phyloP scores from a whole-genome alignment of 805 yeast species.

The Vanderwaltozyma polyspora region DNA sequence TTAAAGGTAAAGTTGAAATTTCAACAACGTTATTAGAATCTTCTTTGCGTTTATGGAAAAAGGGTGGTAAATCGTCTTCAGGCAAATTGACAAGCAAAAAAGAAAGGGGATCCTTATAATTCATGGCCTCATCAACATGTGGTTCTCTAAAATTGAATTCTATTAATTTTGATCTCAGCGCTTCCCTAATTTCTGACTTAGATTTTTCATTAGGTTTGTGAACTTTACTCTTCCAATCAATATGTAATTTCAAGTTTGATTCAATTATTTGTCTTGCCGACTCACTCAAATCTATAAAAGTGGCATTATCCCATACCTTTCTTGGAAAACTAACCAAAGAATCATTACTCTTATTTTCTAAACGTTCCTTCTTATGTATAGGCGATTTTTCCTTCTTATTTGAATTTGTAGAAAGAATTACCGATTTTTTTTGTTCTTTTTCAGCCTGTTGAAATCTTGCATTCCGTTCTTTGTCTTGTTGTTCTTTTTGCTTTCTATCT shows the following conservation, averaged over 20 bases:
- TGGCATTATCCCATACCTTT: slow-evolving; percentile 63
- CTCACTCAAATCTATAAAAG: slow-evolving; percentile 56
- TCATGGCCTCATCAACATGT: slow-evolving; percentile 64
- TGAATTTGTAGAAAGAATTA: slow-evolving; percentile 27
- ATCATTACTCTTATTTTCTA: neutral
- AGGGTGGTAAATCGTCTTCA: slow-evolving; percentile 79
- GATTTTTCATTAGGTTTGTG: slow-evolving; percentile 2
- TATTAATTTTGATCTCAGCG: slow-evolving; percentile 26
- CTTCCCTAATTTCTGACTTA: slow-evolving; percentile 7
- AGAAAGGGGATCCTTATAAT: slow-evolving; percentile 38
- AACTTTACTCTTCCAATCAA: slow-evolving; percentile 36
- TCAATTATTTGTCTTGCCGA: slow-evolving; percentile 56
- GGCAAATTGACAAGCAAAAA: slow-evolving; percentile 75
- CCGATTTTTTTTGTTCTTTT: slow-evolving; percentile 39
- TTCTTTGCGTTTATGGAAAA: slow-evolving; percentile 44
- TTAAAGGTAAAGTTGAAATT: slow-evolving; percentile 25
- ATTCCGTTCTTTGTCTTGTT: slow-evolving; percentile 36
- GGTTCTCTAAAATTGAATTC: slow-evolving; percentile 54
- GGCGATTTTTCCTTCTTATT: slow-evolving; percentile 4
- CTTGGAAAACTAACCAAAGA: slow-evolving; percentile 26
- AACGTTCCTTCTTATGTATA: neutral
- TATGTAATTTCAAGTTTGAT: slow-evolving; percentile 42
- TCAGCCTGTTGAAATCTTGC: slow-evolving; percentile 38
- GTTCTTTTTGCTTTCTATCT: slow-evolving; percentile 35
- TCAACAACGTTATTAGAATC: slow-evolving; percentile 51